Evolutionary conservation across 129 eudicot species (phyloP), one percentile per base, ranked within the genome.

Genomic region (Pittosporum tobira): DNA sequence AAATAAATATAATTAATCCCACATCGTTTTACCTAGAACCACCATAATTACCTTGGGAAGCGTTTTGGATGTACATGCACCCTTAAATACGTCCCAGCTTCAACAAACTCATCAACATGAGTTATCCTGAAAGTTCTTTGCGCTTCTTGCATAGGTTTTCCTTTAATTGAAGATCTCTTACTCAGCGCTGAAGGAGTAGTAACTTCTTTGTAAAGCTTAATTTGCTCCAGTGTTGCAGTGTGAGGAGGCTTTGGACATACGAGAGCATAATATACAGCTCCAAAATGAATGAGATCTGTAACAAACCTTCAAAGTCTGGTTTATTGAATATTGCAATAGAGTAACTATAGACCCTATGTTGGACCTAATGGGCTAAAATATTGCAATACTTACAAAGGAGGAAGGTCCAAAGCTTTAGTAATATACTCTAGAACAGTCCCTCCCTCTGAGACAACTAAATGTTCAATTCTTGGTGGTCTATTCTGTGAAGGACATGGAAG

Each of bases 61-160:
- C 99, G 94, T 73, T 82, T 93, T 54, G 99, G 96, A 46, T 87
- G 94, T 13, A 93, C 94, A 74, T 93, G 87, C 46, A 87, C 99
- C 64, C 99, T 79, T 51, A 93, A 68, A 70, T 93, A 93, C 1
- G 77, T 93, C 49, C 99, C 99, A 57, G 75, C 69, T 83, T 91
- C 98, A 72, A 91, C 85, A 77, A 68, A 71, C 75, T 86, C 85
- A 52, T 87, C 81, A 24, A 62, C 24, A 61, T 56, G 71, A 51
- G 88, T 76, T 64, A 93, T 75, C 46, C 96, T 73, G 34, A 79
- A 81, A 43, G 94, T 87, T 48, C 84, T 87, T 57, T 93, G 96
- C 24, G 96, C 96, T 74, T 93, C 99, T 65, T 85, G 75, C 10
- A 76, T 50, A 18, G 94, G 84, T 80, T 93, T 93, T 67, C 99